Base-by-base conservation (phyloP, 2,329 filamentous ascomycete genomes). In the Zymoseptoria crescenta region DNA sequence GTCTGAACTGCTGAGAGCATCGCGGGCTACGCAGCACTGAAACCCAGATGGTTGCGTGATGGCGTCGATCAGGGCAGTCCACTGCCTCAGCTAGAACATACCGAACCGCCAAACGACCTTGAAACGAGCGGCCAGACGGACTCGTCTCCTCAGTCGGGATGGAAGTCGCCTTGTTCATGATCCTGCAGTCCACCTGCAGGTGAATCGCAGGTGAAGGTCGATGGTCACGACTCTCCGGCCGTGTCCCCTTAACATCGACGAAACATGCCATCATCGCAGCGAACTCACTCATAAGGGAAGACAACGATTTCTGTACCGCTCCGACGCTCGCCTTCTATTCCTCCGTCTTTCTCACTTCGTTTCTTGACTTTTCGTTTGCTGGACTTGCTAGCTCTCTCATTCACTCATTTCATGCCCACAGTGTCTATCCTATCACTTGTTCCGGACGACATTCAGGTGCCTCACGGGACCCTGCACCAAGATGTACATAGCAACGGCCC, bases 401-500 rank as follows among this genome's bases (percentile, higher is more conserved):
- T 56, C 54, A 27, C 48, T 50, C 24, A 10, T 50, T 53, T 56
- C 48, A 49, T 19, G 55, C 52, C 19, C 55, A 57, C 27, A 57
- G 51, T 56, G 63, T 68, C 63, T 54, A 66, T 68, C 64, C 52
- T 60, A 51, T 57, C 59, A 35, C 53, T 55, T 54, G 52, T 62
- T 66, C 62, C 54, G 52, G 62, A 67, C 62, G 60, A 65, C 64
- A 64, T 60, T 56, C 62, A 65, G 62, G 64, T 64, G 61, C 62
- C 53, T 58, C 54, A 53, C 20, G 54, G 58, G 9, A 35, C 56
- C 53, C 50, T 50, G 30, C 60, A 55, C 50, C 41, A 48, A 71
- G 70, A 71, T 70, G 67, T 65, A 64, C 62, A 60, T 74, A 66
- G 69, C 73, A 56, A 67, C 77, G 62, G 71, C 75, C 59, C 64